phyloP scores from a whole-genome alignment of 495 filamentous ascomycete genomes.

The Halenospora varia region DNA sequence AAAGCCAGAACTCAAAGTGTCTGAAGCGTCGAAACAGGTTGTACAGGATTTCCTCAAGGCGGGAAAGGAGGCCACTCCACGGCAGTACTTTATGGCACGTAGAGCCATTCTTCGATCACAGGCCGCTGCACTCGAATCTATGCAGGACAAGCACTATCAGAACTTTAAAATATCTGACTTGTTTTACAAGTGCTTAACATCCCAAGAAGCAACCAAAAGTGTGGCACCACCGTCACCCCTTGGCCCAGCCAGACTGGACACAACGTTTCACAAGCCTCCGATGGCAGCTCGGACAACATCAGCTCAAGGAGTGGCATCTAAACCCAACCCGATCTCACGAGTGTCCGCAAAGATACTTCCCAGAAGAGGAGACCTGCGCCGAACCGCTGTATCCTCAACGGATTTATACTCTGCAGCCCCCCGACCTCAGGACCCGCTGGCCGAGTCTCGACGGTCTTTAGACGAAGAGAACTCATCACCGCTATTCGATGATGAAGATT shows the following conservation, averaged over 20 bases:
- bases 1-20: constrained; percentile 74
- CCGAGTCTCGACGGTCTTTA: constrained; percentile 36
- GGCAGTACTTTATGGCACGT: constrained; percentile 80
- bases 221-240: constrained; percentile 18
- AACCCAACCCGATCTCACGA: constrained; percentile 32
- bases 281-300: constrained; percentile 14
- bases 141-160: constrained; percentile 73
- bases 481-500: constrained; percentile 53
- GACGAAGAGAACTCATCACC: constrained; percentile 40
- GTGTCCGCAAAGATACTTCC: constrained; percentile 17
- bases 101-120: constrained; percentile 79
- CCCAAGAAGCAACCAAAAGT: constrained; percentile 68
- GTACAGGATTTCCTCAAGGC: constrained; percentile 77
- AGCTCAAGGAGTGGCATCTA: constrained; percentile 21
- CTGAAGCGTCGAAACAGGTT: constrained; percentile 57
- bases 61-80: constrained; percentile 65
- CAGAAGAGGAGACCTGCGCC: constrained; percentile 18
- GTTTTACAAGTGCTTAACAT: constrained; percentile 91
- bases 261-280: not conserved
- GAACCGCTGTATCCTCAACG: constrained; percentile 36
- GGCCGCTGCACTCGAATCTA: constrained; percentile 73
- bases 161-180: constrained; percentile 89
- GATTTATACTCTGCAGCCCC: constrained; percentile 30
- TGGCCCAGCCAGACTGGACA: constrained; percentile 12
- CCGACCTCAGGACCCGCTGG: constrained; percentile 30